A percentile compares a stretch with the other conserved stretches of the same genome.
Conservation (phyloP, 805 yeast species). For the Naumovozyma castellii region DNA sequence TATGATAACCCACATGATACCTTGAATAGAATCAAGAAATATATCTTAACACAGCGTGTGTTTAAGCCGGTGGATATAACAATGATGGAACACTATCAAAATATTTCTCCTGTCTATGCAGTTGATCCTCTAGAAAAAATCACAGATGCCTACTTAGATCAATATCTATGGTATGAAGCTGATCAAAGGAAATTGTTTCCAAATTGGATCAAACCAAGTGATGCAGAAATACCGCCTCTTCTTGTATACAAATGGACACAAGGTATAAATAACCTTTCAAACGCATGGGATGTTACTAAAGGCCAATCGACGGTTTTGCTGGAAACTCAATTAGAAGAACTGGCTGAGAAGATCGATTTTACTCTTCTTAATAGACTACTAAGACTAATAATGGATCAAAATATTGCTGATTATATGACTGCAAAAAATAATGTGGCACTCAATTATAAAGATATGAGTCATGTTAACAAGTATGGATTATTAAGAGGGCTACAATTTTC, state of each 20-base stretch:
- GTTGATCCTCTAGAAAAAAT: constrained; percentile 90
- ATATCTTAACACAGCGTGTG: constrained; percentile 76
- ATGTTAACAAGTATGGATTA: constrained; percentile 80
- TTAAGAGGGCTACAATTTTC: constrained; percentile 85
- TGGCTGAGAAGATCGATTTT: constrained; percentile 81
- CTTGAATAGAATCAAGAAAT: constrained; percentile 71
- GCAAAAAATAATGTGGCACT: constrained; percentile 79
- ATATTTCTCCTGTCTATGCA: constrained; percentile 74
- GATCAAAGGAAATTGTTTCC: constrained; percentile 84
- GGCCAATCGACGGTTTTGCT: constrained; percentile 79
- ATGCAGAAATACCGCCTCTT: constrained; percentile 85
- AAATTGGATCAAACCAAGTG: constrained; percentile 92
- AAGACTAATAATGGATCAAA: constrained; percentile 75
- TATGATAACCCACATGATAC: constrained; percentile 96
- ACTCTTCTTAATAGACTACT: constrained; percentile 75
- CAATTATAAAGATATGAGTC: constrained; percentile 90
- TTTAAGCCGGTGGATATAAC: constrained; percentile 82
- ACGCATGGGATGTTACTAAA: constrained; percentile 67
- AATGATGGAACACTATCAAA: constrained; percentile 85
- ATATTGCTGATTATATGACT: constrained; percentile 88
- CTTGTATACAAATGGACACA: constrained; percentile 91
- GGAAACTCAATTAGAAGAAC: constrained; percentile 60
- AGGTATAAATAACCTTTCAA: constrained; percentile 68
- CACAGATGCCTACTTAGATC: constrained; percentile 92
- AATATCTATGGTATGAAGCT: constrained; percentile 92